Percentiles rank a stretch among this genome's conserved stretches.
phyloP scores from a whole-genome alignment of 495 filamentous ascomycete species.

The Xylaria longipes region DNA sequence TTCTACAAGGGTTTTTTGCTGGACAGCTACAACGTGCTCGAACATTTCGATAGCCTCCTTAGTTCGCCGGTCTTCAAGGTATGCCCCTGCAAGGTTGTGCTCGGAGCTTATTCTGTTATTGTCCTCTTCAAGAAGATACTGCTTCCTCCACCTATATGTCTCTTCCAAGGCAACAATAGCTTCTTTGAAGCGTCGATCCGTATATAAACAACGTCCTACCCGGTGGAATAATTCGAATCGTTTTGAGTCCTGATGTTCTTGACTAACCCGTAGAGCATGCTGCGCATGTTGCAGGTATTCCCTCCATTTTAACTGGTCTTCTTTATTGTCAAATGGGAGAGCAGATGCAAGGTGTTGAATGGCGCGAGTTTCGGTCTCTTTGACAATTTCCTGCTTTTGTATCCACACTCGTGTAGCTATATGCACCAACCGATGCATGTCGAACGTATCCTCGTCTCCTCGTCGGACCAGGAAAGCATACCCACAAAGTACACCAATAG shows the following conservation, averaged over 20 bases:
- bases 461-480: slow-evolving; percentile 45
- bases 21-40: slow-evolving; percentile 44
- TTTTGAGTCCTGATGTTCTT: slow-evolving; percentile 21
- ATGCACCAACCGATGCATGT: slow-evolving; percentile 58
- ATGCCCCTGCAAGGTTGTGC: slow-evolving; percentile 40
- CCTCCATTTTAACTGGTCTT: slow-evolving; percentile 33
- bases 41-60: slow-evolving; percentile 44
- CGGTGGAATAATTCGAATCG: slow-evolving; percentile 28
- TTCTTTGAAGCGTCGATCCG: slow-evolving; percentile 41
- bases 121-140: slow-evolving; percentile 36
- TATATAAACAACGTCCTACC: slow-evolving; percentile 29
- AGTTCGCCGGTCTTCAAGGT: slow-evolving; percentile 13
- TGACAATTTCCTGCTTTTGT: slow-evolving; percentile 13
- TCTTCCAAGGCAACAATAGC: slow-evolving; percentile 36
- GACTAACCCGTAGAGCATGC: slow-evolving; percentile 28
- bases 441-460: slow-evolving; percentile 29
- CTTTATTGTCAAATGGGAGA: slow-evolving; percentile 25
- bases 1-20: slow-evolving; percentile 28
- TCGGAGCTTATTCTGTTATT: slow-evolving; percentile 37
- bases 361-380: slow-evolving; percentile 27
- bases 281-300: slow-evolving; percentile 41
- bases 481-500: slow-evolving; percentile 43
- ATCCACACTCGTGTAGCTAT: slow-evolving; percentile 50
- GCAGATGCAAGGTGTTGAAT: slow-evolving; percentile 32
- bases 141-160: slow-evolving; percentile 30